Evolutionary conservation across 768 basidiomycete species (phyloP), one percentile per base, ranked within the genome.

Genomic region (Lentinula detonsa): DNA sequence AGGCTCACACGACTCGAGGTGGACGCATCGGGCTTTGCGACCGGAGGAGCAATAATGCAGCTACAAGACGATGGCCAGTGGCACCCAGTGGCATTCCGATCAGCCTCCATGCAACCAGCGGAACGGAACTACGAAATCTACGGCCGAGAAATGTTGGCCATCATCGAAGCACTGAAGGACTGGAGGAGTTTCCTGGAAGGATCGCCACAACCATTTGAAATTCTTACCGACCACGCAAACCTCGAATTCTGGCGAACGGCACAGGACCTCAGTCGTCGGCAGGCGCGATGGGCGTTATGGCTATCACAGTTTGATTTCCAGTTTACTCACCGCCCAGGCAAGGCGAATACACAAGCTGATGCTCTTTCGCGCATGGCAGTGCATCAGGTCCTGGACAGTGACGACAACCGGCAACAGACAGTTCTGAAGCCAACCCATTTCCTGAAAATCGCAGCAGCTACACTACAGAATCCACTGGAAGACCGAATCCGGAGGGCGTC

Each of bases 251-350:
- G 67, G 34, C 61, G 64, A 18, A 64, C 43, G 7, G 50, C 52
- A 21, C 21, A 40, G n/a, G 21, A 39, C 51, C 31, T 59, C 6
- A 21, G 49, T 70, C 65, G 66, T 18, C 48, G 52, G 18, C 52
- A 53, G 33, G 33, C 33, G 4, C 18, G 52, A 33, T 53, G 52
- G 52, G 33, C 33, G 4, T 63, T 71, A 21, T 71, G 64, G 37
- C 5, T 70, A 7, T 51, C 31, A 2, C n/a, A 62, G 3, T 72
- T 71, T 51, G 51, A 71, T 40, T 59, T 28, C 48, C 45, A 63
- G 0, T 61, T 68, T 0, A 33, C 28, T 21, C 21, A 21, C 21
- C 1, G 21, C 21, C 21, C 21, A 21, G 21, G 21, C 21, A 21
- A 21, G 21, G 21, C 21, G 21, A 21, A 21, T 21, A 21, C 21